Evolutionary conservation across 805 yeast species (phyloP).

Genomic region (Monosporozyma servazzii): DNA sequence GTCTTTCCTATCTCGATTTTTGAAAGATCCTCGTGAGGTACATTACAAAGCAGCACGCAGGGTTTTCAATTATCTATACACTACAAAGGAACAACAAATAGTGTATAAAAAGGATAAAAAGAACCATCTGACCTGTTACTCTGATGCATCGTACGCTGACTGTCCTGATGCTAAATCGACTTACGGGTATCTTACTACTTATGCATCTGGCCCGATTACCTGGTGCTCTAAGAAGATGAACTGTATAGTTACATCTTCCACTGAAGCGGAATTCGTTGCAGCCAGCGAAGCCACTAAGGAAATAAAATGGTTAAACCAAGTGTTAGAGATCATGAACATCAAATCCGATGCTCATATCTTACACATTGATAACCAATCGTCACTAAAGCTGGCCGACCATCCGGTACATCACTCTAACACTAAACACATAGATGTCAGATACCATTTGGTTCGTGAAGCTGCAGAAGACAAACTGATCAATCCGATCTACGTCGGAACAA

Average conservation of each 20-base stretch:
- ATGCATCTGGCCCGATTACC: neutral
- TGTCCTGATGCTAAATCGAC: neutral
- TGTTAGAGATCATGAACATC: constrained; percentile 1
- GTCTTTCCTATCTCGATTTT: constrained; percentile 4
- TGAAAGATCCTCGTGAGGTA: constrained; percentile 4
- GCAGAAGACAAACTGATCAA: too few species aligned
- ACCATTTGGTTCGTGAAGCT: too few species aligned
- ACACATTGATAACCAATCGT: neutral
- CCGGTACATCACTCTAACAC: too few species aligned
- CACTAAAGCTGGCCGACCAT: neutral
- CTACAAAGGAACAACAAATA: too few species aligned
- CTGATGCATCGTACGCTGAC: too few species aligned
- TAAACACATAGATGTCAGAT: too few species aligned
- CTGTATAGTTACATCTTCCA: neutral
- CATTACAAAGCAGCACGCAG: constrained; percentile 4
- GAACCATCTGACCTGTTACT: too few species aligned
- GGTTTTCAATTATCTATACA: constrained; percentile 5
- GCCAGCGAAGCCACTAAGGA: constrained; percentile 1
- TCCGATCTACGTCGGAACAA: too few species aligned
- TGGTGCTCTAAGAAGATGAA: neutral
- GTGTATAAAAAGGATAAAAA: too few species aligned
- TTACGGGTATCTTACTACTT: neutral
- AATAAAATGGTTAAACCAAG: neutral
- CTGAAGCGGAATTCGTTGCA: constrained; percentile 2
- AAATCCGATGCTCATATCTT: neutral